phyloP scores from a whole-genome alignment of 2,329 filamentous ascomycete species.

The Fonsecaea pedrosoi region DNA sequence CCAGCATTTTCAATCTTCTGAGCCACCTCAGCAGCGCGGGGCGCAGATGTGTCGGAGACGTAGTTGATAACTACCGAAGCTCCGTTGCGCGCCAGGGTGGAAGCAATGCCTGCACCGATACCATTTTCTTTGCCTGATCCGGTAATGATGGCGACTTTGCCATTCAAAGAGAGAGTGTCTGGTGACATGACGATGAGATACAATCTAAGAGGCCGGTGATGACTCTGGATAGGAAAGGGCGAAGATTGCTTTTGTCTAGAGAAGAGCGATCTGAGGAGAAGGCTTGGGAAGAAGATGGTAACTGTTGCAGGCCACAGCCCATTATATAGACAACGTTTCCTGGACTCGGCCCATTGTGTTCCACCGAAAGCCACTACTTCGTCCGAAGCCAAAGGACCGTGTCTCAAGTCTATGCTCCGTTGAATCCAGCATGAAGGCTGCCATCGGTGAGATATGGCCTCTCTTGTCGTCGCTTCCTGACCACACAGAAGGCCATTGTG shows the following conservation, averaged over 20 bases:
- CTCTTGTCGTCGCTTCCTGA: background rate
- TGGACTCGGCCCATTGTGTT: background rate
- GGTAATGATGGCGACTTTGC: constrained; percentile 46
- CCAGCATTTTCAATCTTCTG: constrained; percentile 37
- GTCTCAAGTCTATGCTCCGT: background rate
- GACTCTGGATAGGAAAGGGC: background rate
- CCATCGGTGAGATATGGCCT: background rate
- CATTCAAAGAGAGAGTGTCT: constrained; percentile 43
- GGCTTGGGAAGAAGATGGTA: background rate
- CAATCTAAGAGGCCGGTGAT: background rate
- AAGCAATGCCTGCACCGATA: constrained; percentile 46
- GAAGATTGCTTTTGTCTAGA: background rate
- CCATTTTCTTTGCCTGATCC: constrained; percentile 45
- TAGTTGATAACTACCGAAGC: constrained; percentile 43
- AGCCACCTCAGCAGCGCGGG: constrained; percentile 40
- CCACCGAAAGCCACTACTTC: background rate
- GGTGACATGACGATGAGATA: constrained; percentile 16
- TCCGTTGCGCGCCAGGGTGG: constrained; percentile 41
- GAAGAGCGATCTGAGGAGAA: background rate
- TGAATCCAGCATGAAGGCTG: background rate
- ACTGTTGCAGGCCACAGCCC: background rate
- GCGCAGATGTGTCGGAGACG: constrained; percentile 41
- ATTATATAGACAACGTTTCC: background rate
- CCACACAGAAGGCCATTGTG: background rate
- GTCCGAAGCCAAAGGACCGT: background rate